Evolutionary conservation across 768 basidiomycete genomes (phyloP).

Genomic region (Termitomyces sp.): DNA sequence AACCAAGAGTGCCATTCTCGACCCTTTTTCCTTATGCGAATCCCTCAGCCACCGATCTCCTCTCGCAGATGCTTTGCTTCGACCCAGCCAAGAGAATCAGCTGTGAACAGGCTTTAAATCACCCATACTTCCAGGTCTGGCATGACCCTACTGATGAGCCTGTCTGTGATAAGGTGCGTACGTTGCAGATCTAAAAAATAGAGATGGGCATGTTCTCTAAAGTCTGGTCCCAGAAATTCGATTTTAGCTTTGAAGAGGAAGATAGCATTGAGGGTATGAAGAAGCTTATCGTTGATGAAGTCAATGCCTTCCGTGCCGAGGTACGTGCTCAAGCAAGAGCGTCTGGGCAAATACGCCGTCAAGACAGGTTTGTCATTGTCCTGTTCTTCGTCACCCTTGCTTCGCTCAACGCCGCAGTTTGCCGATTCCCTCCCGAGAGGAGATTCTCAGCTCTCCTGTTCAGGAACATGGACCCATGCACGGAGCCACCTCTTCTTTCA

Average conservation of each 20-base stretch:
- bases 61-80: conserved; percentile 89
- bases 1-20: conserved; percentile 88
- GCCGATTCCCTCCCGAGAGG: conserved; percentile 76
- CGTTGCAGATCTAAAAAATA: background rate
- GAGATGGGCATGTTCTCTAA: background rate
- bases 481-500: conserved; percentile 69
- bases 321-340: conserved; percentile 81
- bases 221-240: conserved; percentile 62
- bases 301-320: conserved; percentile 81
- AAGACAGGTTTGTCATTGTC: conserved; percentile 55
- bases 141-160: conserved; percentile 97
- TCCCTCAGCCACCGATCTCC: conserved; percentile 88
- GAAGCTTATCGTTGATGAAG: conserved; percentile 89
- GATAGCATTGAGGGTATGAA: conserved; percentile 98
- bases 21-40: conserved; percentile 93
- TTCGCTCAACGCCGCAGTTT: conserved; percentile 39
- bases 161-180: conserved; percentile 64
- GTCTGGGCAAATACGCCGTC: conserved; percentile 66
- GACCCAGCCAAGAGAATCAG: conserved; percentile 96
- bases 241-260: conserved; percentile 95
- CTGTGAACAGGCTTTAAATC: conserved; percentile 91
- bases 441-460: conserved; percentile 74
- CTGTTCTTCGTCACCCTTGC: background rate
- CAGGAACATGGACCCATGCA: conserved; percentile 55
- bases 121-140: conserved; percentile 96